Conservation (phyloP, 768 basidiomycete genomes). For the Phanerodontia chrysosporium region DNA sequence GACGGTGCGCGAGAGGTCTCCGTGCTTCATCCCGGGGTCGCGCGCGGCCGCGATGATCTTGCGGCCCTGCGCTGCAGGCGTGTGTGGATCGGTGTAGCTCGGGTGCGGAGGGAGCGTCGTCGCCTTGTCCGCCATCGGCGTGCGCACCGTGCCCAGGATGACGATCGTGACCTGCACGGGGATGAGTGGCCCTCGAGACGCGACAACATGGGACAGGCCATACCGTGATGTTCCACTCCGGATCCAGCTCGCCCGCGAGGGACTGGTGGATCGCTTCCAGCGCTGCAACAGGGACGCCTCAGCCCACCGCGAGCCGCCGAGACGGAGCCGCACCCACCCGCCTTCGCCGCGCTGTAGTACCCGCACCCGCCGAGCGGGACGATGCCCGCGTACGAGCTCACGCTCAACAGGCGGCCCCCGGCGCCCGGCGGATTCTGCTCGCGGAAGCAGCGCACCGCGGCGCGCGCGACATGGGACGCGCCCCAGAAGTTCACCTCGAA, state of each 20-base stretch:
- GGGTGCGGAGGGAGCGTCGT: not conserved
- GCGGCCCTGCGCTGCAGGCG: not conserved
- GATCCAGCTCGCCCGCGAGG: constrained; percentile 37
- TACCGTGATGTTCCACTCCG: constrained; percentile 45
- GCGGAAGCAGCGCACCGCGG: constrained; percentile 30
- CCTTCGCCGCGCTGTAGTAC: constrained; percentile 13
- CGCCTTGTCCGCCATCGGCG: not conserved
- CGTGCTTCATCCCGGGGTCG: constrained; percentile 1
- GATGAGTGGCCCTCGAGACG: not conserved
- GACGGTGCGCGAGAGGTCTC: constrained; percentile 16
- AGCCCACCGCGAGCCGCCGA: too few relatives aligned
- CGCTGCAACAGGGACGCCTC: constrained; percentile 23
- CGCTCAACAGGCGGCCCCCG: constrained; percentile 19
- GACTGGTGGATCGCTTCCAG: constrained; percentile 36
- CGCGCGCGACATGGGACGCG: constrained; percentile 12
- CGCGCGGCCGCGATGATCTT: not conserved
- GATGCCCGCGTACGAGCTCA: constrained; percentile 6
- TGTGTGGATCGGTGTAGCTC: not conserved
- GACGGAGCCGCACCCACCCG: constrained; percentile 11
- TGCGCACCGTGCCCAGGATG: constrained; percentile 17
- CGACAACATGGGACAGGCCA: not conserved
- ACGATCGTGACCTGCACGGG: constrained; percentile 15
- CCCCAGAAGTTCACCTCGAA: constrained; percentile 34
- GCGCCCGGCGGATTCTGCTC: constrained; percentile 32
- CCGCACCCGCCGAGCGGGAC: not conserved